phyloP scores from a whole-genome alignment of 768 basidiomycete genomes.

The Russula compacta region DNA sequence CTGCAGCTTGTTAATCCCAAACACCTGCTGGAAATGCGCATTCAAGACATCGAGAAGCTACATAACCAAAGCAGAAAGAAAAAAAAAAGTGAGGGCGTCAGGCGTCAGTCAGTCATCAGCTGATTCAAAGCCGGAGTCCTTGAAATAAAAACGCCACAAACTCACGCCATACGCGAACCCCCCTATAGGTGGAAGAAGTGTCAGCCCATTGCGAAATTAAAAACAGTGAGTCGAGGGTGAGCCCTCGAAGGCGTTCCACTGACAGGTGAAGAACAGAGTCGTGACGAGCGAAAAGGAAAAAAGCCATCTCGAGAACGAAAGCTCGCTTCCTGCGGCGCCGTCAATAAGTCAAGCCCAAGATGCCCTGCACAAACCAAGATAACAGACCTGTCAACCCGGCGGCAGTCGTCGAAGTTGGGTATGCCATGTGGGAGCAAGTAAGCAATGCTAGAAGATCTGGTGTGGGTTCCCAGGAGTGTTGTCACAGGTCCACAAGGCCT shows the following conservation, averaged over 20 bases:
- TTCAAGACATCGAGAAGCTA: slow-evolving; percentile 45
- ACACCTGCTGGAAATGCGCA: no score
- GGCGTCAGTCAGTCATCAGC: no score
- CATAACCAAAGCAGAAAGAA: no score
- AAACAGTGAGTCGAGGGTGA: neutral
- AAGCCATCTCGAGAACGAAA: slow-evolving; percentile 30
- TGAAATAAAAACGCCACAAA: no score
- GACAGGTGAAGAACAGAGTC: slow-evolving; percentile 67
- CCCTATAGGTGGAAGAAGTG: slow-evolving; percentile 30
- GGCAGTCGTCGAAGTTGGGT: neutral
- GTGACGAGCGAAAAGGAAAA: slow-evolving; percentile 64
- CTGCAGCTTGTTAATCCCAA: no score
- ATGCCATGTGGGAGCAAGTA: neutral
- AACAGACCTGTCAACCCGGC: neutral
- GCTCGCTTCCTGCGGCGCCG: slow-evolving; percentile 9
- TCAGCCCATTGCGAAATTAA: neutral
- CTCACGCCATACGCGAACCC: slow-evolving; percentile 44
- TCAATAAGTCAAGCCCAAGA: neutral
- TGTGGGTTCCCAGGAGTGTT: neutral
- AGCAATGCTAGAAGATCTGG: neutral
- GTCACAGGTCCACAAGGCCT: neutral
- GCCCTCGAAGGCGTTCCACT: slow-evolving; percentile 18
- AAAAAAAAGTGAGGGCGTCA: no score
- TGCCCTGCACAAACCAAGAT: neutral
- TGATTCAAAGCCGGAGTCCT: no score